Conservation (phyloP, 176 grass and related monocot species). For the Hsuehochloa calcarea region DNA sequence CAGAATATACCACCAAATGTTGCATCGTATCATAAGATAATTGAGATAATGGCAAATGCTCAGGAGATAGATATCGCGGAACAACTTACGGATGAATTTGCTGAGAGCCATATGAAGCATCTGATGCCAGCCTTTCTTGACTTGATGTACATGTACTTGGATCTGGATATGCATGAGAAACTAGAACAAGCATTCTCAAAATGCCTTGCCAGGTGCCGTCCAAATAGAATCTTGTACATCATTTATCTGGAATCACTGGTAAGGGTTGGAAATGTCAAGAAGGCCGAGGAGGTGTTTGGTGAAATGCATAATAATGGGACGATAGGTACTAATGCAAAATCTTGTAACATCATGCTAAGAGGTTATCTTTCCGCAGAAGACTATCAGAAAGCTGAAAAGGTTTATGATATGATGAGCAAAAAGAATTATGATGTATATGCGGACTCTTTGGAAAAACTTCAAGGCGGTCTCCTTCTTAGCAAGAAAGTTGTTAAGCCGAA, state of each 20-base stretch:
- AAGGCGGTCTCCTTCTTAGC: conserved; percentile 52
- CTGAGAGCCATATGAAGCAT: conserved; percentile 72
- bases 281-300: conserved; percentile 75
- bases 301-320: conserved; percentile 78
- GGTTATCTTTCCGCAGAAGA: conserved; percentile 70
- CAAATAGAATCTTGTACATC: conserved; percentile 72
- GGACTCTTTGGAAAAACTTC: conserved; percentile 69
- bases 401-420: conserved; percentile 80
- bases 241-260: conserved; percentile 87
- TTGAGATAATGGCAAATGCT: conserved; percentile 73
- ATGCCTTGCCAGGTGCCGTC: conserved; percentile 65
- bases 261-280: conserved; percentile 51
- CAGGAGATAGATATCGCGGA: conserved; percentile 56
- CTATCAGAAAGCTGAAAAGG: conserved; percentile 74
- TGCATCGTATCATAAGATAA: conserved; percentile 92
- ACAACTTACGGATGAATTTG: conserved; percentile 71
- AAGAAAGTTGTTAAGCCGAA: conserved; percentile 68
- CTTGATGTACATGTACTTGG: conserved; percentile 76
- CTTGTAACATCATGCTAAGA: conserved; percentile 78
- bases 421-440: conserved; percentile 76
- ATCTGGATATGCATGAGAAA: conserved; percentile 84
- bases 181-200: conserved; percentile 62
- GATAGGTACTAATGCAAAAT: conserved; percentile 79
- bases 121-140: conserved; percentile 85
- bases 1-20: conserved; percentile 55